Conservation (phyloP, 176 grass and related monocot species). For the Phragmites australis region DNA sequence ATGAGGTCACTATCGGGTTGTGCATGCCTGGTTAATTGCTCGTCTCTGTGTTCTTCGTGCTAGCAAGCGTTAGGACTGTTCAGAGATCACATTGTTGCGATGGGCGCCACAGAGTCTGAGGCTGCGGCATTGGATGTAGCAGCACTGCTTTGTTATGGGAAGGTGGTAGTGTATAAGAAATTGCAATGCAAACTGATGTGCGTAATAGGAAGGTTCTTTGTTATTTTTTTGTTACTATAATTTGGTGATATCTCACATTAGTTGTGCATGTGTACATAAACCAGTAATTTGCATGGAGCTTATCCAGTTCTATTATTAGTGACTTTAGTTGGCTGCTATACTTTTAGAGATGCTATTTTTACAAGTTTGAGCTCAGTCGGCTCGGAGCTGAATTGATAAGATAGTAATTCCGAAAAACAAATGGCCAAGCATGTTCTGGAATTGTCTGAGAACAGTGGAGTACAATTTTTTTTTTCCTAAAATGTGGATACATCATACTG, state of each 20-base stretch:
- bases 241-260: no score
- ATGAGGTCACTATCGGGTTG: not conserved
- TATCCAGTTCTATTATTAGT: not conserved
- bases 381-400: not conserved
- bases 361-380: constrained; percentile 23
- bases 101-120: not conserved
- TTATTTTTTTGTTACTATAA: not conserved
- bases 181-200: not conserved
- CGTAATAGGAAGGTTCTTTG: not conserved
- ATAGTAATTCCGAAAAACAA: not conserved
- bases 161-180: not conserved
- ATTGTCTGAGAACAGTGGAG: not conserved
- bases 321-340: not conserved
- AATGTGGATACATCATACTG: not conserved
- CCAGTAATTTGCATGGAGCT: not conserved
- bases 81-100: not conserved
- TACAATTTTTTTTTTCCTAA: not conserved
- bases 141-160: not conserved
- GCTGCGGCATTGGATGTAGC: not conserved
- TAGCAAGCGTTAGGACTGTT: not conserved
- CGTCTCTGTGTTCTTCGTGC: not conserved
- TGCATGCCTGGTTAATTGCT: not conserved
- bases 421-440: not conserved
- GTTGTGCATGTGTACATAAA: not conserved
- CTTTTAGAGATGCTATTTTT: constrained; percentile 18